Base-by-base conservation (phyloP, 345 rosid species). In the Iberis pinnata region DNA sequence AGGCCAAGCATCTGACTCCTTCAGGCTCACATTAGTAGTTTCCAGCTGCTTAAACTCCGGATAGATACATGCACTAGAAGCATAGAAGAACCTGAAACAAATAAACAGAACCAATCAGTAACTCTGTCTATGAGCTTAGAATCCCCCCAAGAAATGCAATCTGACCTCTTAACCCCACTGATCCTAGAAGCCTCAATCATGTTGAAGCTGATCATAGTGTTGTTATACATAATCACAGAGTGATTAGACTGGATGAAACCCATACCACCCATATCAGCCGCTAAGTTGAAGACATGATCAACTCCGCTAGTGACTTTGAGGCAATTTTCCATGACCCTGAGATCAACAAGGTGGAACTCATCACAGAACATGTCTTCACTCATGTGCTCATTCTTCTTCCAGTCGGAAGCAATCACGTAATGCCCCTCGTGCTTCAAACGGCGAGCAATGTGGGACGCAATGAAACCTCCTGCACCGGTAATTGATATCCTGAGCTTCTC, bases 381-480 rank as follows among this genome's bases (percentile, higher is more conserved):
- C 99, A 88, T 92, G 81, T 92, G 99, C 63, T 92, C 99, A 17
- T 92, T 92, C 90, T 88, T 92, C 81, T 92, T 92, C 99, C 98
- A 92, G 63, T 92, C 98, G 7, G 98, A 88, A 52, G 98, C 98
- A 46, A 88, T 88, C 41, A 92, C 78, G 71, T 81, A 92, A 69
- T 88, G 99, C 0, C 99, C 99, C 73, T 92, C 99, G 8, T 73
- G 75, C 78, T 83, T 92, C 80, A 92, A 58, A 60, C 99, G 96
- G 17, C 98, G 84, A 63, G 98, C 97, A 58, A 92, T 88, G 79
- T 88, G 98, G 37, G 98, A 88, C 10, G 95, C 98, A 12, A 92
- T 92, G 70, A 92, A 92, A 20, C 98, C 98, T 19, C 97, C 98
- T 6, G 97, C 89, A 1, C 99, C 94, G 0, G 97, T 92, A 10